These are phyloP conservation scores for Magnaporthiopsis poae DNA, from an alignment of 2,329 filamentous ascomycete genomes.

Conservation along the genomic window DNA sequence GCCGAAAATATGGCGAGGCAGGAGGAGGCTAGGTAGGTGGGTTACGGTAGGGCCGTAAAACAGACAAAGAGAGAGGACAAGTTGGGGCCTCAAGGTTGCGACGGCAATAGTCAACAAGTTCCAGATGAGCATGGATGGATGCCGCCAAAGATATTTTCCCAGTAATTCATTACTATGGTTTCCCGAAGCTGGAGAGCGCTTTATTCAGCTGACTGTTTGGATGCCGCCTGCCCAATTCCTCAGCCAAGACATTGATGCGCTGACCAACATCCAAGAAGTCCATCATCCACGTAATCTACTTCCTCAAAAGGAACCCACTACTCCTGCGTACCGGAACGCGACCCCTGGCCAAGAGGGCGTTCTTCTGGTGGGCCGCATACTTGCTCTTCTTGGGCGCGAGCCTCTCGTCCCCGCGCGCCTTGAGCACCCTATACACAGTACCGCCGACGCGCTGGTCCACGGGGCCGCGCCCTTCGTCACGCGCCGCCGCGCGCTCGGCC, in stretches of 20 bases:
- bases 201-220: too few relatives aligned
- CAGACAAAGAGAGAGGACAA: not conserved
- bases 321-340: conserved; percentile 25
- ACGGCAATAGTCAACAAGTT: not conserved
- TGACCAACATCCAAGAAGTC: not conserved
- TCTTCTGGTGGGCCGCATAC: conserved; percentile 31
- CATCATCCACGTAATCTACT: conserved; percentile 8
- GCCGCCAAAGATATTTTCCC: too few relatives aligned
- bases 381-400: conserved; percentile 40
- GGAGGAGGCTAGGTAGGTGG: not conserved
- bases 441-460: conserved; percentile 40
- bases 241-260: too few relatives aligned
- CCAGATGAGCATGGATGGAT: too few relatives aligned
- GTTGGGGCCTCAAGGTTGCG: not conserved
- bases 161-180: too few relatives aligned
- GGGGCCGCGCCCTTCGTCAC: not conserved
- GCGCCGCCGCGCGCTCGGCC: conserved; percentile 23
- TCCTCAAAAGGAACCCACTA: conserved; percentile 36
- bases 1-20: not conserved
- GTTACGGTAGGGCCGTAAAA: not conserved
- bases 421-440: conserved; percentile 43
- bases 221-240: too few relatives aligned
- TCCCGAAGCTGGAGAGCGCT: too few relatives aligned
- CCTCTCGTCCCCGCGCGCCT: conserved; percentile 31
- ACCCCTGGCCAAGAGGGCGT: conserved; percentile 35